Evolutionary conservation across 495 filamentous ascomycete species (phyloP).

Genomic region (Aspergillus nanangensis): DNA sequence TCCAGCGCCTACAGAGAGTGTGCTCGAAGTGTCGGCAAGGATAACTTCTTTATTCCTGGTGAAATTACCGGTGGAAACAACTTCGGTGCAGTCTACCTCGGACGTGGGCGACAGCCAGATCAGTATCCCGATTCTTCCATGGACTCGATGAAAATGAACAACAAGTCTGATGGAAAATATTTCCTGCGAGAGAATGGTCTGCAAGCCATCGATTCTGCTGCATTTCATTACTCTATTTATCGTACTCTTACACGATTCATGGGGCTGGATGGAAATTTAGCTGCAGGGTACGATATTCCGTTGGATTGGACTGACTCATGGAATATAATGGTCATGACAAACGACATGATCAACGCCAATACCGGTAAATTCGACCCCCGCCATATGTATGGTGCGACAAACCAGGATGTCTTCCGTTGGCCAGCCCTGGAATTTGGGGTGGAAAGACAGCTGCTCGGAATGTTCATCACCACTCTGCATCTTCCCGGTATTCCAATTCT

Average conservation of each 20-base stretch:
- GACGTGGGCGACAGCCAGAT: constrained; percentile 57
- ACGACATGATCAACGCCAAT: constrained; percentile 63
- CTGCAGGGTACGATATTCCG: constrained; percentile 56
- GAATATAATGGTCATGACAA: constrained; percentile 57
- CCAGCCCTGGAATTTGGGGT: constrained; percentile 60
- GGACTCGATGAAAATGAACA: constrained; percentile 43
- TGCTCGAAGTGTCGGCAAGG: constrained; percentile 50
- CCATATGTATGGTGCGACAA: constrained; percentile 66
- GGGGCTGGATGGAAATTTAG: constrained; percentile 59
- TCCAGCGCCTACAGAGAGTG: constrained; percentile 51
- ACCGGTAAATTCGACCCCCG: constrained; percentile 65
- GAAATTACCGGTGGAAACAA: constrained; percentile 63
- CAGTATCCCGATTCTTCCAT: constrained; percentile 43
- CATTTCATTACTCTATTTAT: constrained; percentile 72
- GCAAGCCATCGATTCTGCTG: constrained; percentile 58
- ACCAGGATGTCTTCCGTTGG: constrained; percentile 76
- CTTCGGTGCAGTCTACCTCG: constrained; percentile 62
- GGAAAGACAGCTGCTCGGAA: constrained; percentile 55
- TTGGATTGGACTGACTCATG: constrained; percentile 60
- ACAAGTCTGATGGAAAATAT: constrained; percentile 35
- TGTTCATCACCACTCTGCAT: constrained; percentile 61
- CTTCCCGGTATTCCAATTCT: constrained; percentile 64
- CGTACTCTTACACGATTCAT: constrained; percentile 62
- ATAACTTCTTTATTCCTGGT: constrained; percentile 62
- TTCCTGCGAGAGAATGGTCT: constrained; percentile 56